Conservation (phyloP, 345 rosid genomes). For the Dipteronia dyeriana region DNA sequence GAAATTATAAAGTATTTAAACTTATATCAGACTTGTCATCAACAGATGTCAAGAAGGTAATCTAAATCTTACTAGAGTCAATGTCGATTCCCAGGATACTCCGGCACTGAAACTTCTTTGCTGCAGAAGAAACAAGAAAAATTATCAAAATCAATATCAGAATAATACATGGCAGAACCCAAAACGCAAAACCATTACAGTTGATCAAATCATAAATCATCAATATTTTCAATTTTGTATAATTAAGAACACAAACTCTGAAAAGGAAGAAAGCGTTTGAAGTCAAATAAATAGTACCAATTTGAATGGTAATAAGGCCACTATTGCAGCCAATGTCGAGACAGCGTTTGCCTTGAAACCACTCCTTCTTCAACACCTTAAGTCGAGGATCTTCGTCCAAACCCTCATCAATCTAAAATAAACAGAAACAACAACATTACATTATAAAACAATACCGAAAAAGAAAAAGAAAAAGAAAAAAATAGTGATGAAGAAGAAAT, state of each 20-base stretch:
- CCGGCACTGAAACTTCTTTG: conserved; percentile 70
- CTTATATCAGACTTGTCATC: background rate
- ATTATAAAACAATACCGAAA: background rate
- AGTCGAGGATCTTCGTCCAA: conserved; percentile 83
- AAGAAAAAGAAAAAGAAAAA: background rate
- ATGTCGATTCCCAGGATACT: conserved; percentile 90
- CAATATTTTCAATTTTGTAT: no score
- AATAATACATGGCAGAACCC: no score
- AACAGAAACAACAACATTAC: background rate
- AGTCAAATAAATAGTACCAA: conserved; percentile 42
- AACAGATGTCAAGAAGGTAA: background rate
- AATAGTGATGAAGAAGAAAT: background rate
- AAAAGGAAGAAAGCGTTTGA: no score
- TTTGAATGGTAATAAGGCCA: conserved; percentile 73
- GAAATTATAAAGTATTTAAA: background rate
- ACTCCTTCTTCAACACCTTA: conserved; percentile 69
- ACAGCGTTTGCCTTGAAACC: conserved; percentile 81
- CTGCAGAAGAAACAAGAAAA: conserved; percentile 44
- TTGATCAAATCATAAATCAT: no score
- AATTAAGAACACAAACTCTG: no score
- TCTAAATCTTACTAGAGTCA: conserved; percentile 69
- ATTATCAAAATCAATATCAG: background rate
- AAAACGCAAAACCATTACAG: no score
- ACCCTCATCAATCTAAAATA: conserved; percentile 57
- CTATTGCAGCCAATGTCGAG: conserved; percentile 95